Conservation (phyloP, 257 asterid species). For the Scutellaria galericulata region DNA sequence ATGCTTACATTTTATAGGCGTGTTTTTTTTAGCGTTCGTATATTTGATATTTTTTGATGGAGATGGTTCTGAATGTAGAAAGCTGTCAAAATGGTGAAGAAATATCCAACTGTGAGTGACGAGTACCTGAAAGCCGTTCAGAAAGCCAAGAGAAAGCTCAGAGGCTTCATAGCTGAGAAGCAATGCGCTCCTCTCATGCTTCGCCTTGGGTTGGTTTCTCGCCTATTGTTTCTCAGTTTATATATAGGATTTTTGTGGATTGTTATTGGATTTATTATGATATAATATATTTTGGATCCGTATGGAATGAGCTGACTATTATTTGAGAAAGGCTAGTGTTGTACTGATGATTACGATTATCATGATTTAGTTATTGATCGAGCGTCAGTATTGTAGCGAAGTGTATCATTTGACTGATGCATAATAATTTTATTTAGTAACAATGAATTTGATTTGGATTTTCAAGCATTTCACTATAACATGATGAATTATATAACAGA, state of each 20-base stretch:
- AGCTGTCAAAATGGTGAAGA: constrained; percentile 64
- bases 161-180: constrained; percentile 90
- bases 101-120: constrained; percentile 74
- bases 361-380: neutral
- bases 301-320: neutral
- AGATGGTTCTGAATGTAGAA: constrained; percentile 40
- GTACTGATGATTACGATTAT: constrained; percentile 1
- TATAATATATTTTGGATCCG: neutral
- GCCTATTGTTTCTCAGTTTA: neutral
- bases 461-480: neutral
- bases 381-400: neutral
- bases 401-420: neutral
- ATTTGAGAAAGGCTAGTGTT: neutral
- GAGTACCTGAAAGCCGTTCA: constrained; percentile 81
- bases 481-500: neutral
- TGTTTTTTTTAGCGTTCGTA: neutral
- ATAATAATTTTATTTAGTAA: neutral
- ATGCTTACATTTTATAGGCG: neutral
- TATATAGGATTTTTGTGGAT: neutral
- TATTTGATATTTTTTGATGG: neutral
- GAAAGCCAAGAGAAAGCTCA: constrained; percentile 78
- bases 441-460: neutral
- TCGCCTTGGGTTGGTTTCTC: constrained; percentile 68
- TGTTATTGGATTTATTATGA: neutral
- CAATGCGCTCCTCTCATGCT: constrained; percentile 92